A percentile compares a stretch with the other conserved stretches of the same genome.
phyloP scores from a whole-genome alignment of 225 moss, liverwort and hornwort genomes.

The Takakia lepidozioides region DNA sequence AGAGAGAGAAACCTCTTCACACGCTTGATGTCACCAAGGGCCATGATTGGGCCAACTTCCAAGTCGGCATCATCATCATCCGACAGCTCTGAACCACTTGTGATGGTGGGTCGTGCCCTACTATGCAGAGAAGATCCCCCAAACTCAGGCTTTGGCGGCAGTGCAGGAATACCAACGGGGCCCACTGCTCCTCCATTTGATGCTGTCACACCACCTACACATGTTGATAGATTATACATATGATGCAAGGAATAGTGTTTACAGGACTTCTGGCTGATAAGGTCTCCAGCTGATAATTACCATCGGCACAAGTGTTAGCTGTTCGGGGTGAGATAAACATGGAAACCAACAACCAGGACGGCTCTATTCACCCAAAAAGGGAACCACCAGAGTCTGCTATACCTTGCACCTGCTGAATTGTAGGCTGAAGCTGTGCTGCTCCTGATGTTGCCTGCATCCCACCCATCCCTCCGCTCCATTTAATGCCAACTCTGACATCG shows the following conservation, averaged over 20 bases:
- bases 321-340: too few relatives aligned
- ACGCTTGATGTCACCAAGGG: conserved; percentile 77
- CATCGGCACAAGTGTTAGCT: too few relatives aligned
- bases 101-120: conserved; percentile 39
- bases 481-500: too few relatives aligned
- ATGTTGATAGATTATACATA: too few relatives aligned
- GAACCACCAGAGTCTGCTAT: conserved; percentile 27
- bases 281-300: too few relatives aligned
- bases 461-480: too few relatives aligned
- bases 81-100: conserved; percentile 85
- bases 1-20: conserved; percentile 76
- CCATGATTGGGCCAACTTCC: conserved; percentile 49
- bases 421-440: conserved; percentile 30
- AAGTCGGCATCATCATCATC: conserved; percentile 79
- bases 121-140: conserved; percentile 25
- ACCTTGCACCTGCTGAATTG: conserved; percentile 19
- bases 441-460: conserved; percentile 40
- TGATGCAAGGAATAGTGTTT: too few relatives aligned
- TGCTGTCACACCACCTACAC: neutral
- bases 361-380: too few relatives aligned
- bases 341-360: too few relatives aligned
- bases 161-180: conserved; percentile 62
- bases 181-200: neutral
- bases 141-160: conserved; percentile 74
- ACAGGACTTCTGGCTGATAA: too few relatives aligned